These are phyloP conservation scores for Penicillium sp. DNA, from an alignment of 2,329 filamentous ascomycete species.

Conservation along the genomic window DNA sequence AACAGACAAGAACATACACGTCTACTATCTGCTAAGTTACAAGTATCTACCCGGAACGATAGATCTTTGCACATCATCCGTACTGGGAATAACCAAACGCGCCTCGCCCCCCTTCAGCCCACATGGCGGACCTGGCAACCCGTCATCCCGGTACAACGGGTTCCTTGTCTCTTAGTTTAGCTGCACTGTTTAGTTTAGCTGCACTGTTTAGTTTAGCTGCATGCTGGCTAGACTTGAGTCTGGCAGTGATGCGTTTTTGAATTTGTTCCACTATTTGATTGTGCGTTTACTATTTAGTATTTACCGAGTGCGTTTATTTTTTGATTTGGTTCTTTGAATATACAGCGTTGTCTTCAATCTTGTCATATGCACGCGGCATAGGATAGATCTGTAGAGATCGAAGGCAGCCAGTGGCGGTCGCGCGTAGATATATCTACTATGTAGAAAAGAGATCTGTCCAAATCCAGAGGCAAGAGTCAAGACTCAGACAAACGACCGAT, in stretches of 20 bases:
- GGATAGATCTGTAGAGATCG: too few species aligned
- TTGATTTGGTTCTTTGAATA: too few species aligned
- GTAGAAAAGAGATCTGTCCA: too few species aligned
- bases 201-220: constrained; percentile 11
- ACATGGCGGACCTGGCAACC: constrained; percentile 25
- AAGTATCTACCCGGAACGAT: constrained; percentile 22
- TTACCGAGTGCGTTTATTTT: neutral
- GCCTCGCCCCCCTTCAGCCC: constrained; percentile 21
- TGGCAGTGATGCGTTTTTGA: neutral
- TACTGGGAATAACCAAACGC: constrained; percentile 3
- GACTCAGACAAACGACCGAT: too few species aligned
- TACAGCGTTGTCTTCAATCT: too few species aligned
- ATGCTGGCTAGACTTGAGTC: constrained; percentile 1
- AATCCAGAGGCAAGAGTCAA: neutral
- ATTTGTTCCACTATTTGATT: neutral
- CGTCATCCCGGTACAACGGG: constrained; percentile 29
- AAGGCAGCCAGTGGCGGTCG: too few species aligned
- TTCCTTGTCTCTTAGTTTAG: constrained; percentile 11
- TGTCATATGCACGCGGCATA: too few species aligned
- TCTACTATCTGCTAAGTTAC: too few species aligned
- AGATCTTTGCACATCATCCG: constrained; percentile 5
- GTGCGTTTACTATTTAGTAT: neutral
- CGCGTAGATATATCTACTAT: too few species aligned
- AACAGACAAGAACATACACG: too few species aligned
- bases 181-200: too few species aligned